Conservation (phyloP, 495 filamentous ascomycete genomes). For the Lindgomyces ingoldianus region DNA sequence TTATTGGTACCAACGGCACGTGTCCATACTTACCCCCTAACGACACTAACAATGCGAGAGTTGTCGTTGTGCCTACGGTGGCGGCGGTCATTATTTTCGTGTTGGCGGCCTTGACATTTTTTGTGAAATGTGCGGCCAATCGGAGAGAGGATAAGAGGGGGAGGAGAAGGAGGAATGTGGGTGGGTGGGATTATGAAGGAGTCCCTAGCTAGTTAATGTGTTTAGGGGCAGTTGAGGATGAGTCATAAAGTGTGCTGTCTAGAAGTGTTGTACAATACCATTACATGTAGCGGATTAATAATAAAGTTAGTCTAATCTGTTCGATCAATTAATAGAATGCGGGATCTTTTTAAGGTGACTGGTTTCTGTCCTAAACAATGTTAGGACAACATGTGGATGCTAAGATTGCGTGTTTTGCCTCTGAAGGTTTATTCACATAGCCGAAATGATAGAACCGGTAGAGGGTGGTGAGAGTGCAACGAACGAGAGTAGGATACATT, state of each 20-base stretch:
- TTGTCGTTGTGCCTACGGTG: slow-evolving; percentile 61
- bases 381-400: no score
- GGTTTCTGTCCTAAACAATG: no score
- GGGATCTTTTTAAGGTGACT: no score
- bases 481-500: no score
- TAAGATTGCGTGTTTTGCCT: no score
- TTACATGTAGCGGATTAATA: no score
- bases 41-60: slow-evolving; percentile 46
- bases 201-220: slow-evolving; percentile 49
- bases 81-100: slow-evolving; percentile 62
- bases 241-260: neutral
- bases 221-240: neutral
- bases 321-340: no score
- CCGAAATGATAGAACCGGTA: no score
- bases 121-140: slow-evolving; percentile 66
- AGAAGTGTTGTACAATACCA: no score
- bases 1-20: slow-evolving; percentile 51
- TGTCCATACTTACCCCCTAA: slow-evolving; percentile 57
- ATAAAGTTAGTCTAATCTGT: no score
- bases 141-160: slow-evolving; percentile 53
- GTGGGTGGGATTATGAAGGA: slow-evolving; percentile 68
- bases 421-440: no score
- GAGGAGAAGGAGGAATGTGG: slow-evolving; percentile 54
- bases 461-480: no score
- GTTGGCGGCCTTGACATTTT: slow-evolving; percentile 59